Percentiles rank a stretch among this genome's conserved stretches.
Evolutionary conservation across 2,329 filamentous ascomycete genomes (phyloP).

Genomic region (Aspergillus persii): DNA sequence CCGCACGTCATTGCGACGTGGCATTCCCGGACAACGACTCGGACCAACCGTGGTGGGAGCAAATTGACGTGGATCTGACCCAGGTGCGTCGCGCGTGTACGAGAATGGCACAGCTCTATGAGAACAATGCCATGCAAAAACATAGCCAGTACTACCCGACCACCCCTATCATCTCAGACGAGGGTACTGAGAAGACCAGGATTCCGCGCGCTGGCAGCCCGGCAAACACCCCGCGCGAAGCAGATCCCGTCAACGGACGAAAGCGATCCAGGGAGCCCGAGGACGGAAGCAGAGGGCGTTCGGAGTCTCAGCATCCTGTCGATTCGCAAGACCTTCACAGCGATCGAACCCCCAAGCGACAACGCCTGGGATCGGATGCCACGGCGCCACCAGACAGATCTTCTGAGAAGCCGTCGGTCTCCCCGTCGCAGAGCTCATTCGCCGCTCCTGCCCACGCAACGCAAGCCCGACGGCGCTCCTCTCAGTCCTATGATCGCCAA

Average conservation of each 20-base stretch:
- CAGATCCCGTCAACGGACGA: constrained; percentile 28
- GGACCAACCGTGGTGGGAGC: constrained; percentile 84
- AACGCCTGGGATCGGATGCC: constrained; percentile 26
- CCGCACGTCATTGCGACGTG: constrained; percentile 69
- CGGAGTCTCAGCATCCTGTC: constrained; percentile 13
- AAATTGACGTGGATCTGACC: constrained; percentile 67
- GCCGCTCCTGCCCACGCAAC: background rate
- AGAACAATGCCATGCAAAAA: constrained; percentile 43
- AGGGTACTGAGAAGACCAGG: constrained; percentile 38
- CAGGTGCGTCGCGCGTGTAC: constrained; percentile 72
- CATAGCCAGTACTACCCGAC: constrained; percentile 45
- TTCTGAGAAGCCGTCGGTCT: constrained; percentile 9
- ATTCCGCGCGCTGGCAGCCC: constrained; percentile 31
- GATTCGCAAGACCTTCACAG: constrained; percentile 18
- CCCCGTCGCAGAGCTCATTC: background rate
- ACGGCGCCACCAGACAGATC: too few species aligned
- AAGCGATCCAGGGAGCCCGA: constrained; percentile 43
- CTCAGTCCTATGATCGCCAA: background rate
- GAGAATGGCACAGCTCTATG: constrained; percentile 63
- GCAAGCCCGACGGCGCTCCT: constrained; percentile 1
- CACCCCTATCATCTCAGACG: constrained; percentile 32
- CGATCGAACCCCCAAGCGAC: constrained; percentile 38
- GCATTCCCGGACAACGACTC: constrained; percentile 71
- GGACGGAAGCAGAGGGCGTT: constrained; percentile 11
- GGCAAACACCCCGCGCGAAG: constrained; percentile 13